Evolutionary conservation across 352 stramenopile species (phyloP).

Genomic region (Globisporangium spinosum): DNA sequence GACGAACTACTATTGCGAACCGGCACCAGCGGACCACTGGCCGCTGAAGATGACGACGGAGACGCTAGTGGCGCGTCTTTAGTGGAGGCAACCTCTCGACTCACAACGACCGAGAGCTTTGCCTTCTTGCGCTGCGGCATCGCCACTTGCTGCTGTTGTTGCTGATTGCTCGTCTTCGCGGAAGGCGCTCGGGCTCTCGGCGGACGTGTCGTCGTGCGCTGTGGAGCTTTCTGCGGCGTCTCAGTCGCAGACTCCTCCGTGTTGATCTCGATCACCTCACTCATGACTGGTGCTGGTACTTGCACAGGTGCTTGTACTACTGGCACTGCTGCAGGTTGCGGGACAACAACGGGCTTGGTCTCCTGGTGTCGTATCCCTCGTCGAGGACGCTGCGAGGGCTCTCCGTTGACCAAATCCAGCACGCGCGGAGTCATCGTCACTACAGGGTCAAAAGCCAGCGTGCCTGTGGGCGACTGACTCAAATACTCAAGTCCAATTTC

Average conservation of each 20-base stretch:
- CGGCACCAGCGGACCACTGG: not conserved
- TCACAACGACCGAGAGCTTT: slow-evolving; percentile 1
- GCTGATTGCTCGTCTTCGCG: not conserved
- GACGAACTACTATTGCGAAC: not conserved
- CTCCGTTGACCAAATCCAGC: not conserved
- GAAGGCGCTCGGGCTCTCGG: not conserved
- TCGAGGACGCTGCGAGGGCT: not conserved
- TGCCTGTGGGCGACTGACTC: not conserved
- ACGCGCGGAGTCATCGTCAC: not conserved
- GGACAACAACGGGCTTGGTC: not conserved
- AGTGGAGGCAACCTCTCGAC: too few species aligned
- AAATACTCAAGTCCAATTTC: not conserved
- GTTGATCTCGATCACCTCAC: slow-evolving; percentile 15
- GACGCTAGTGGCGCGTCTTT: not conserved
- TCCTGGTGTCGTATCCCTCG: not conserved
- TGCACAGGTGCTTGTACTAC: not conserved
- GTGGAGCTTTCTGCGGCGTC: slow-evolving; percentile 6
- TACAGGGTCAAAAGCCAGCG: not conserved
- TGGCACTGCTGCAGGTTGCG: not conserved
- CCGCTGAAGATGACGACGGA: not conserved
- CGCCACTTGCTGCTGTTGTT: not conserved
- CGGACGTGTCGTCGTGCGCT: not conserved
- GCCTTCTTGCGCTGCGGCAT: slow-evolving; percentile 13
- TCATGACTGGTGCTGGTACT: not conserved
- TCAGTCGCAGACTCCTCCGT: slow-evolving; percentile 13